Evolutionary conservation across 169 alveolate genomes (phyloP), one percentile per base, ranked within the genome.

Genomic region (Plasmodium sp.): DNA sequence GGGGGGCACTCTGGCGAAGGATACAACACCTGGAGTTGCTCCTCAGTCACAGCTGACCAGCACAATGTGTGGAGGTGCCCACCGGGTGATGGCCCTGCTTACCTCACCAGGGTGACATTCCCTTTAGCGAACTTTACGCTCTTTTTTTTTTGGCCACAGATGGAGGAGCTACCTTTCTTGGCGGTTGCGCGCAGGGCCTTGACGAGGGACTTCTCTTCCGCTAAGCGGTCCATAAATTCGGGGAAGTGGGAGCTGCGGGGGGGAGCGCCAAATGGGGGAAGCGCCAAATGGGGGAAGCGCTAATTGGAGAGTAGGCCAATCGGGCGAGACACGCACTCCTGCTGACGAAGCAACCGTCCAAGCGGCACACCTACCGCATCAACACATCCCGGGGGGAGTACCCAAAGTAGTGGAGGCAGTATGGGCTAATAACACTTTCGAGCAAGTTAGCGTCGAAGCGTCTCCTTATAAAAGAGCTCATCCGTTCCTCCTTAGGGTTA

Each of bases 331-430:
- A 22, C 5, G 36, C 75, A 62, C 3, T 62, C 34, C 45, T 83
- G 39, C 45, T 83, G 39, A 31, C 31, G 3, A 51, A 54, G 58
- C 58, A 48, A 2, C 12, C 9, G 43, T 14, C 51, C 34, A 67
- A 39, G 6, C 33, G 48, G 39, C 80, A 18, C 27, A 45, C 34
- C 82, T 86, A 86, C 94, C 62, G 36, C 94, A 86, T 86, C 16
- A 86, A 58, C 41, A 86, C 73, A 39, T 75, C 67, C 33, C 31
- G 56, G n/a, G 94, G 86, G 22, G 86, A 31, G 36, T 54, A 86
- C 18, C 84, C 84, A 77, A 86, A 86, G 39, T 86, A 41, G 45
- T 86, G 86, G 72, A 56, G 16, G 54, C 84, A 86, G 62, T 86
- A 86, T 1, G 94, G 94, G 39, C 27, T 0, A 22, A 86, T 86